These are phyloP conservation scores for Physaria fendleri DNA, from an alignment of 345 rosid species.

Conservation along the genomic window DNA sequence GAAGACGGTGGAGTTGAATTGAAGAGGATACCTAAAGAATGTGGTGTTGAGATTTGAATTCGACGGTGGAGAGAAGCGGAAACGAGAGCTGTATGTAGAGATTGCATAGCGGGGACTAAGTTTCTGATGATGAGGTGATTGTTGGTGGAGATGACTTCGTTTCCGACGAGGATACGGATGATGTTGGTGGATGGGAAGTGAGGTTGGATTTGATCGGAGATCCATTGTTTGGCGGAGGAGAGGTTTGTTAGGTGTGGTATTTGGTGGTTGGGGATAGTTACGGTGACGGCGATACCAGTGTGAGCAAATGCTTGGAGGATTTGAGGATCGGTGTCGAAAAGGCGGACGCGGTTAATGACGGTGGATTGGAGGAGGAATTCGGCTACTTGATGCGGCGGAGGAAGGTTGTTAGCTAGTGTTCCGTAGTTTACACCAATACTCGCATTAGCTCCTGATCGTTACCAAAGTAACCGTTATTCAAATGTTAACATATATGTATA, in stretches of 20 bases:
- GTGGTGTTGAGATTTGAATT: constrained; percentile 78
- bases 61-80: constrained; percentile 44
- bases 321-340: constrained; percentile 53
- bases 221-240: constrained; percentile 54
- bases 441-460: constrained; percentile 35
- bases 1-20: constrained; percentile 65
- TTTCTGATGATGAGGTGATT: constrained; percentile 36
- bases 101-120: constrained; percentile 69
- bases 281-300: constrained; percentile 52
- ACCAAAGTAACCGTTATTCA: constrained; percentile 1
- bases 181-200: constrained; percentile 58
- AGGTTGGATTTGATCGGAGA: constrained; percentile 46
- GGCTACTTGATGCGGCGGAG: constrained; percentile 67
- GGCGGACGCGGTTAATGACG: constrained; percentile 55
- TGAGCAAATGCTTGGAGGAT: constrained; percentile 59
- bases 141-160: constrained; percentile 62
- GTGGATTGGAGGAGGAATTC: constrained; percentile 63
- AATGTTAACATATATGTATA: neutral
- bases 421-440: constrained; percentile 77
- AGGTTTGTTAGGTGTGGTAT: constrained; percentile 57
- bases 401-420: constrained; percentile 64
- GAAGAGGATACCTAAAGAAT: constrained; percentile 66
- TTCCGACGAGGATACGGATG: constrained; percentile 73
- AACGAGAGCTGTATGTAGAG: constrained; percentile 64
- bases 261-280: constrained; percentile 64